These are phyloP conservation scores for Backusella westeae DNA, from an alignment of 192 early-diverging fungal genomes.

Conservation along the genomic window DNA sequence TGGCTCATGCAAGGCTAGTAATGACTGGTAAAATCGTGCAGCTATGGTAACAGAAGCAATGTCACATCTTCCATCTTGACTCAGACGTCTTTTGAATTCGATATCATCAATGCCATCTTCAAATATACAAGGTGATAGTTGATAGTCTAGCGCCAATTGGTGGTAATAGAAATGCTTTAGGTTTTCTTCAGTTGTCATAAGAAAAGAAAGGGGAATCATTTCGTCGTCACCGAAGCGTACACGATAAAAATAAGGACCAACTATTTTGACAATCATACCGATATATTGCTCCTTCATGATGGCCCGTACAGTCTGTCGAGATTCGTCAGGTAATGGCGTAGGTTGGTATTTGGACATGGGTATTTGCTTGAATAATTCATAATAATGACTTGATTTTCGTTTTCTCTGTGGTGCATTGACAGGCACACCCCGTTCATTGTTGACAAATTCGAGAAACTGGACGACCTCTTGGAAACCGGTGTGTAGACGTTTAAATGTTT, in stretches of 20 bases:
- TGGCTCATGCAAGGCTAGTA: conserved; percentile 15
- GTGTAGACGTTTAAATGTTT: conserved; percentile 15
- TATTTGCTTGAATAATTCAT: background rate
- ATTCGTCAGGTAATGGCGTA: background rate
- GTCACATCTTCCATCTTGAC: conserved; percentile 9
- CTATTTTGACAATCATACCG: background rate
- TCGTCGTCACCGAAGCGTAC: conserved; percentile 11
- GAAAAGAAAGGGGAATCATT: conserved; percentile 11
- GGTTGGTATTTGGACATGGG: background rate
- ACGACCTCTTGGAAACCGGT: background rate
- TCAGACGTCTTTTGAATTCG: conserved; percentile 5
- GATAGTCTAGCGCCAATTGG: conserved; percentile 8
- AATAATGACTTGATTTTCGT: background rate
- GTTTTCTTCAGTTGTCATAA: conserved; percentile 7
- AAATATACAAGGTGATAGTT: conserved; percentile 16
- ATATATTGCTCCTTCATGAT: conserved; percentile 11
- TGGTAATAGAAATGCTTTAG: conserved; percentile 17
- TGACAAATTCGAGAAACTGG: background rate
- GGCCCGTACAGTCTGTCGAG: background rate
- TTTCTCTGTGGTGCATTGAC: background rate
- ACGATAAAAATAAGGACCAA: background rate
- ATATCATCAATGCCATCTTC: conserved; percentile 15
- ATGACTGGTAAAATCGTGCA: conserved; percentile 5
- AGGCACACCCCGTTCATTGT: conserved; percentile 22
- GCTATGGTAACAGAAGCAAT: conserved; percentile 8